These are phyloP conservation scores for Suillus sp. DNA, from an alignment of 768 basidiomycete genomes.

Conservation along the genomic window DNA sequence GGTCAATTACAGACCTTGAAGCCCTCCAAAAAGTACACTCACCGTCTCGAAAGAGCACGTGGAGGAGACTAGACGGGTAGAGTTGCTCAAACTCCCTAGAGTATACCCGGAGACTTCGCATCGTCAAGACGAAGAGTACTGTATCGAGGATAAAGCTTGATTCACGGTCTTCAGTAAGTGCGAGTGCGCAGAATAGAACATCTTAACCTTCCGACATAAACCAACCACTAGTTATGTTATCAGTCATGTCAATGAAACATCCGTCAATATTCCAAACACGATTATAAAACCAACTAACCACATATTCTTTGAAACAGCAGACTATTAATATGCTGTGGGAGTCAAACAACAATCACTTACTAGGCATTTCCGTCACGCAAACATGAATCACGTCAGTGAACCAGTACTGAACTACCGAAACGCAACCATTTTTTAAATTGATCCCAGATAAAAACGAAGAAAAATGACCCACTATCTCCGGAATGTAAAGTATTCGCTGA, in stretches of 20 bases:
- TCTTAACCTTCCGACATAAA: slow-evolving; percentile 13
- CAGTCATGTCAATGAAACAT: not conserved
- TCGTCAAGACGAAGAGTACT: slow-evolving; percentile 12
- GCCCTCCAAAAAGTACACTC: not conserved
- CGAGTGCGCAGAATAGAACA: not conserved
- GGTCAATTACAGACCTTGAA: not conserved
- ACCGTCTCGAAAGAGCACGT: slow-evolving; percentile 14
- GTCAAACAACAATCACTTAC: slow-evolving; percentile 7
- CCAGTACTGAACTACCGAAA: not conserved
- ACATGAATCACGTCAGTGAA: slow-evolving; percentile 1
- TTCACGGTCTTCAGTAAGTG: not conserved
- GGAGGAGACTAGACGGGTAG: slow-evolving; percentile 11
- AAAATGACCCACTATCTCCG: not conserved
- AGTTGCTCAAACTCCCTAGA: not conserved
- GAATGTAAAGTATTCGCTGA: not conserved
- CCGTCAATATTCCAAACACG: no score
- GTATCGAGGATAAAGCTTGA: slow-evolving; percentile 12
- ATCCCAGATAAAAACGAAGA: not conserved
- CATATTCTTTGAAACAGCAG: not conserved
- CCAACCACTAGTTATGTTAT: slow-evolving; percentile 13
- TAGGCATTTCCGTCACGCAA: slow-evolving; percentile 6
- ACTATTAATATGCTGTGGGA: not conserved
- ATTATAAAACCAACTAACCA: not conserved
- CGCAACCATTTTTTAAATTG: not conserved
- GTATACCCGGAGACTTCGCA: slow-evolving; percentile 15